A percentile compares a stretch with the other conserved stretches of the same genome.
phyloP scores from a whole-genome alignment of 371 early-diverging fungal genomes.

The Circinella umbellata region DNA sequence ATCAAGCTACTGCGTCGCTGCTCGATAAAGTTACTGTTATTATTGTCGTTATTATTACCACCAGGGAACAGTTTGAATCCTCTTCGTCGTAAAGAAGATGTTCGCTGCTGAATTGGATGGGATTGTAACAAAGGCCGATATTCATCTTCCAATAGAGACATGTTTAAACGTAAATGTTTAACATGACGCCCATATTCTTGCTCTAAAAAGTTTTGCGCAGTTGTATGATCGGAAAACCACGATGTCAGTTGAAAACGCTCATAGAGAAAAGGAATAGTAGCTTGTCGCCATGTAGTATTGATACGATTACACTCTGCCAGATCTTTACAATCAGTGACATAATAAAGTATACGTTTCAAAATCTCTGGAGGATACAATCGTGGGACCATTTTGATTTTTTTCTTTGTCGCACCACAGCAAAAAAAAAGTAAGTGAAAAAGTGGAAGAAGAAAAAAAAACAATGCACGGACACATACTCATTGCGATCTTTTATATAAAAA shows the following conservation, averaged over 20 bases:
- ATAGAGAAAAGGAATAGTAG: background rate
- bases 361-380: background rate
- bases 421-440: background rate
- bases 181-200: slow-evolving; percentile 1
- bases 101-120: background rate
- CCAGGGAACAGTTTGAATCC: slow-evolving; percentile 7
- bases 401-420: background rate
- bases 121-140: background rate
- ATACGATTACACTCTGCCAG: background rate
- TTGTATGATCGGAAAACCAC: background rate
- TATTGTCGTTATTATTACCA: background rate
- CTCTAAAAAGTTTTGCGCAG: background rate
- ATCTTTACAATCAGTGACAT: background rate
- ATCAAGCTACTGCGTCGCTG: slow-evolving; percentile 4
- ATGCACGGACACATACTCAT: background rate
- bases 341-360: background rate
- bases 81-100: slow-evolving; percentile 5
- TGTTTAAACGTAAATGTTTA: background rate
- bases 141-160: background rate
- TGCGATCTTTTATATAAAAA: background rate
- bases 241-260: background rate
- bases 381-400: too few species aligned
- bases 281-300: background rate
- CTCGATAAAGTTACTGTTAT: background rate
- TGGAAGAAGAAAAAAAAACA: background rate